Percentiles rank a stretch among this genome's conserved stretches.
Conservation (phyloP, 208 protist species). For the Leishmania turanica region DNA sequence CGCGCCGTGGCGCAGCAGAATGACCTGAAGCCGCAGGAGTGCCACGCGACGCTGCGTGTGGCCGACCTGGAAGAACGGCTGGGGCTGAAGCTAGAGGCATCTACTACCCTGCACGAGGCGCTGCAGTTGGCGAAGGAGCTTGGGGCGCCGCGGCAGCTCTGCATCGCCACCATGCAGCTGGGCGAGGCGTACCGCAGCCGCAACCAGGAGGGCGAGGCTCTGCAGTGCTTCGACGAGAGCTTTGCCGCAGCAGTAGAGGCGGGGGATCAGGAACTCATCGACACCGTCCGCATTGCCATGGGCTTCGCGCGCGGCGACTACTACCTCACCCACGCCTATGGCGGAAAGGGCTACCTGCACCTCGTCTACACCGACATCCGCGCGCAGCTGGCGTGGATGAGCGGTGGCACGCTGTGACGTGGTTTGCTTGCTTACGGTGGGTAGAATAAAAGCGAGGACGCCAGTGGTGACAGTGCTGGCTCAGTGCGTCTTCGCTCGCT, state of each 20-base stretch:
- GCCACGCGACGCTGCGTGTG: constrained; percentile 63
- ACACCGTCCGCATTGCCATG: constrained; percentile 79
- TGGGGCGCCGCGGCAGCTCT: constrained; percentile 64
- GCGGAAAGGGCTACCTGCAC: constrained; percentile 73
- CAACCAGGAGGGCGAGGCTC: constrained; percentile 55
- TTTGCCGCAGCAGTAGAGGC: constrained; percentile 68
- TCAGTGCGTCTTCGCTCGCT: background rate
- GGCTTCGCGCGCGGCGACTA: constrained; percentile 82
- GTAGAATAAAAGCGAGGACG: background rate
- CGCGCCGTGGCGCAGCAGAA: constrained; percentile 53
- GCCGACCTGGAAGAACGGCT: constrained; percentile 86
- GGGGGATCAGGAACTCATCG: constrained; percentile 66
- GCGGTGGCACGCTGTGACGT: constrained; percentile 69
- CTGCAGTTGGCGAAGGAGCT: constrained; percentile 73
- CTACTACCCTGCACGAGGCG: constrained; percentile 61
- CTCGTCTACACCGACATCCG: constrained; percentile 81
- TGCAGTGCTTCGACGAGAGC: constrained; percentile 76
- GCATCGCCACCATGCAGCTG: constrained; percentile 80
- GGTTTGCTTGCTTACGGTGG: background rate
- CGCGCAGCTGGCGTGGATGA: constrained; percentile 89
- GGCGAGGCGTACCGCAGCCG: constrained; percentile 69
- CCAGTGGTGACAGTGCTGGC: background rate
- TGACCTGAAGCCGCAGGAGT: constrained; percentile 46
- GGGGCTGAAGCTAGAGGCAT: constrained; percentile 62
- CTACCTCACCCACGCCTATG: constrained; percentile 72